These are phyloP conservation scores for Diaporthe ilicicola DNA, from an alignment of 2,329 filamentous ascomycete species.

Conservation along the genomic window DNA sequence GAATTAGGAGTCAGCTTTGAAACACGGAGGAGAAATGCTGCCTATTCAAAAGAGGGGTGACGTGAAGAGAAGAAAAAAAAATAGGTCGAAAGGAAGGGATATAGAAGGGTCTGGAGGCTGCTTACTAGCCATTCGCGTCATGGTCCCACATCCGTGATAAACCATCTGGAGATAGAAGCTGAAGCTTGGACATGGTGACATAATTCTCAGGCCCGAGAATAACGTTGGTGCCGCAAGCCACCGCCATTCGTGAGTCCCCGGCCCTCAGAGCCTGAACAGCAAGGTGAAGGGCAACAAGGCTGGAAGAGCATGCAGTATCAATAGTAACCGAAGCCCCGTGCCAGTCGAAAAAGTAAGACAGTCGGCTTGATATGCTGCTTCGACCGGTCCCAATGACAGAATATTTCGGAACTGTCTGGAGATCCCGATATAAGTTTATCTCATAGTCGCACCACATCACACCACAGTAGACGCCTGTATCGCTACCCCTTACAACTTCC, in stretches of 20 bases:
- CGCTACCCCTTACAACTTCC: constrained; percentile 33
- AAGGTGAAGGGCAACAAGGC: constrained; percentile 48
- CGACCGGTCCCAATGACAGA: not conserved
- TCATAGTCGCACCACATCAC: constrained; percentile 40
- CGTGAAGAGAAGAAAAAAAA: too few relatives aligned
- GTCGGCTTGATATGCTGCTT: not conserved
- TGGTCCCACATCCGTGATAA: constrained; percentile 53
- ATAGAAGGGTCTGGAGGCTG: too few relatives aligned
- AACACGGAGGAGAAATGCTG: too few relatives aligned
- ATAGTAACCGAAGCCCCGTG: constrained; percentile 49
- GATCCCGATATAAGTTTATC: not conserved
- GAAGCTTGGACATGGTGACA: not conserved
- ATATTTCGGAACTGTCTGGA: not conserved
- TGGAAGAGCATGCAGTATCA: constrained; percentile 53
- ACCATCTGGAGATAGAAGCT: constrained; percentile 32
- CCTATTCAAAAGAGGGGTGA: constrained; percentile 47
- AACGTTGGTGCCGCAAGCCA: constrained; percentile 44
- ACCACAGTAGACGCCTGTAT: constrained; percentile 43
- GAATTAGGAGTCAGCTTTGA: too few relatives aligned
- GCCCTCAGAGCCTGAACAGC: constrained; percentile 44
- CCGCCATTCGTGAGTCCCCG: constrained; percentile 42
- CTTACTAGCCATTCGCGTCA: constrained; percentile 60
- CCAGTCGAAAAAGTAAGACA: constrained; percentile 47
- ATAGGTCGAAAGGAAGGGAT: too few relatives aligned
- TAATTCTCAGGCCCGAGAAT: constrained; percentile 45